Evolutionary conservation across 306 rosid species (phyloP).

Genomic region (Bauhinia variegata): DNA sequence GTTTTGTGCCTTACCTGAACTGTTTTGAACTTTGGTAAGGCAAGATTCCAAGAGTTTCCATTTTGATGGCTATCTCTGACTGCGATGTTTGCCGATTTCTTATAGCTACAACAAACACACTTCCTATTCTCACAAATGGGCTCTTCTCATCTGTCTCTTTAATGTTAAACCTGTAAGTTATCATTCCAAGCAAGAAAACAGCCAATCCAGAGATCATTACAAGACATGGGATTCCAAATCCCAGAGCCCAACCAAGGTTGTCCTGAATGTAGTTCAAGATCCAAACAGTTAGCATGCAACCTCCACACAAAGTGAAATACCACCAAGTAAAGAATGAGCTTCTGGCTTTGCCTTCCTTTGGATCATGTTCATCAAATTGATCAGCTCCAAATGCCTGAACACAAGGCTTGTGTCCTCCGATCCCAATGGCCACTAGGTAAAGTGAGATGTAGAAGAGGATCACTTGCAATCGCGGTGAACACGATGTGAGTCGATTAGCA

Average conservation of each 20-base stretch:
- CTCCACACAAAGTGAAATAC: constrained; percentile 44
- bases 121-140: constrained; percentile 31
- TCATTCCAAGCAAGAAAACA: constrained; percentile 46
- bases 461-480: constrained; percentile 42
- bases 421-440: constrained; percentile 52
- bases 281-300: constrained; percentile 18
- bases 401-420: constrained; percentile 65
- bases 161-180: constrained; percentile 36
- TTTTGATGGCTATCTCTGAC: not conserved
- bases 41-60: constrained; percentile 23
- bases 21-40: constrained; percentile 18
- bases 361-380: constrained; percentile 52
- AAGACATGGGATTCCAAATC: constrained; percentile 51
- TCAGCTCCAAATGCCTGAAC: constrained; percentile 18
- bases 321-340: constrained; percentile 72
- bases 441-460: constrained; percentile 48
- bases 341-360: constrained; percentile 55
- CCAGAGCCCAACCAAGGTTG: constrained; percentile 49
- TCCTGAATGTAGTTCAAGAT: constrained; percentile 38
- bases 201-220: constrained; percentile 41
- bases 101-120: constrained; percentile 5
- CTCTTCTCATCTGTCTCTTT: constrained; percentile 32
- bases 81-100: constrained; percentile 20
- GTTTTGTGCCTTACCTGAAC: constrained; percentile 41
- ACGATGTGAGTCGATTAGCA: not conserved